Percentiles rank a stretch among this genome's conserved stretches.
These are phyloP conservation scores for Hibiscus mutabilis DNA, from an alignment of 345 rosid species.

Conservation along the genomic window DNA sequence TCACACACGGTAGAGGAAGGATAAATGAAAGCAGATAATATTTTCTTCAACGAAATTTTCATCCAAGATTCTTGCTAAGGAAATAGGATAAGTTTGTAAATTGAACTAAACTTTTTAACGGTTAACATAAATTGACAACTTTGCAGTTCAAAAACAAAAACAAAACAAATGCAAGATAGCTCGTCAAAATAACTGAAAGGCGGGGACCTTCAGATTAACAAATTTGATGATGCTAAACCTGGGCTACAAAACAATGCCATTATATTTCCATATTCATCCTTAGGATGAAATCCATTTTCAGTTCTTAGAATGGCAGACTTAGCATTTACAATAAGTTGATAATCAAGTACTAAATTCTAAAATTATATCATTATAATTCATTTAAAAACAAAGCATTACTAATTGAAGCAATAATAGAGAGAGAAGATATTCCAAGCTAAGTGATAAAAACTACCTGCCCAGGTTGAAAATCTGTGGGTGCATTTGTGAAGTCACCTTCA, in stretches of 20 bases:
- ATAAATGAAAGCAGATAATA: background rate
- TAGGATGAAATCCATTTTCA: background rate
- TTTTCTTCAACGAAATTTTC: background rate
- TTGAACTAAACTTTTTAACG: background rate
- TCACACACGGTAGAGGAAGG: constrained; percentile 1
- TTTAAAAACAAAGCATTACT: background rate
- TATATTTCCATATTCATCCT: background rate
- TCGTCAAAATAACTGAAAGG: background rate
- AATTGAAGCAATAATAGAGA: background rate
- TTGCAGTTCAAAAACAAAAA: background rate
- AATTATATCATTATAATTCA: background rate
- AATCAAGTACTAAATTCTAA: background rate
- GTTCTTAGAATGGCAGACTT: background rate
- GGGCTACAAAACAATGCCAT: background rate
- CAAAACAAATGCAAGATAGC: background rate
- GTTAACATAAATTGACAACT: background rate
- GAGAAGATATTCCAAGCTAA: background rate
- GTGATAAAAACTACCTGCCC: constrained; percentile 31
- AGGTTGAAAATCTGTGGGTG: constrained; percentile 18
- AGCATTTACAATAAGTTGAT: background rate
- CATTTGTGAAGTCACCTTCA: constrained; percentile 17
- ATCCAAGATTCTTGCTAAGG: background rate
- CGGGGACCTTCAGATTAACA: background rate
- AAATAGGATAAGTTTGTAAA: constrained; percentile 1
- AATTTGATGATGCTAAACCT: background rate